These are phyloP conservation scores for Cyclospora cayetanensis DNA, from an alignment of 169 alveolate species.

Conservation along the genomic window DNA sequence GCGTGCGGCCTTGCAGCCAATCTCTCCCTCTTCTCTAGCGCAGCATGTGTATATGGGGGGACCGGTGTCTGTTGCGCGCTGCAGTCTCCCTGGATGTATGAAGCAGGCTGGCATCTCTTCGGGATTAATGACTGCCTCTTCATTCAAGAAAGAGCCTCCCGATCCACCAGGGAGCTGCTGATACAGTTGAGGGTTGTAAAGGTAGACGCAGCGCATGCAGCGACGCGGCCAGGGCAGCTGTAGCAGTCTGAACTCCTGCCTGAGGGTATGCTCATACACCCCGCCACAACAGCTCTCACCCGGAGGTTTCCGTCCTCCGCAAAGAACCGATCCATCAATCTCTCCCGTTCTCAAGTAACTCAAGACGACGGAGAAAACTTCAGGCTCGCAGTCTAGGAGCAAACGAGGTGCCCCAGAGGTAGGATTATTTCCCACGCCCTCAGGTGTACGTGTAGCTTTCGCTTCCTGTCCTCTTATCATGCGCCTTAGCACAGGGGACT, in stretches of 20 bases:
- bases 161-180: not conserved
- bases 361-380: not conserved
- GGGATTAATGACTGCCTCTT: not conserved
- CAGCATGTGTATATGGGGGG: not conserved
- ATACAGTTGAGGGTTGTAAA: not conserved
- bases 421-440: not conserved
- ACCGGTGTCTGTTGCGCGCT: not conserved
- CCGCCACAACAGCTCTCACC: not conserved
- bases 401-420: not conserved
- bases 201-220: not conserved
- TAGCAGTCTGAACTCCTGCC: not conserved
- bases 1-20: not conserved
- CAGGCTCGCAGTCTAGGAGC: slow-evolving; percentile 1
- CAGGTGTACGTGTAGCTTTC: not conserved
- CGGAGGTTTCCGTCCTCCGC: not conserved
- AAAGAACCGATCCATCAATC: not conserved
- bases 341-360: not conserved
- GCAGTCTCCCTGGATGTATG: not conserved
- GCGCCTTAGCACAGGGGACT: not conserved
- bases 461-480: not conserved
- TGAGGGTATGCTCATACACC: not conserved
- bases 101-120: not conserved
- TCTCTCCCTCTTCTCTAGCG: not conserved
- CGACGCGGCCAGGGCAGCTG: not conserved
- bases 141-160: not conserved